Evolutionary conservation across 2,329 filamentous ascomycete genomes (phyloP), one percentile per base, ranked within the genome.

Genomic region (Camillea tinctor): DNA sequence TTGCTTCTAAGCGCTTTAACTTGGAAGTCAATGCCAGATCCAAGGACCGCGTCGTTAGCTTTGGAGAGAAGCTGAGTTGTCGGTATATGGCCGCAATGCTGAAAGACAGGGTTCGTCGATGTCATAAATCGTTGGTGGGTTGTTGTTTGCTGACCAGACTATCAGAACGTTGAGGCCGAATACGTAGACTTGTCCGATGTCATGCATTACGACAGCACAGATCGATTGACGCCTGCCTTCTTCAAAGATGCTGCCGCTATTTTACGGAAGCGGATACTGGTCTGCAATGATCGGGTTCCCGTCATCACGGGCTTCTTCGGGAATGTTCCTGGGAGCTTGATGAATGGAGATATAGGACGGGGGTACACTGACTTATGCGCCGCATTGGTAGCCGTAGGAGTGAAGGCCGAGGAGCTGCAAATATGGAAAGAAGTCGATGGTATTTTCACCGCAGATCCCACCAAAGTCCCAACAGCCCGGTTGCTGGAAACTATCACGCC

Each of bases 381-480:
- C 13, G 93, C 95, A 5, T 81, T 99, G 17, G 89, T 93, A 55
- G 93, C 95, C 1, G 94, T 99, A 9, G 94, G 93, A 3, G 80
- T 96, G n/a, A 82, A 86, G 68, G 95, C 95, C 0, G 81, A 89
- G 57, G 95, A 99, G 75, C 83, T 99, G 56, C 95, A 99, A 76
- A 91, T 99, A 64, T 98, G 95, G 95, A 99, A 99, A 79, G 95
- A 99, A 74, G 95, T 99, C 6, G 95, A 99, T 75, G 93, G 93
- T 60, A 96, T 98, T 72, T 95, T 97, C 76, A 88, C 81, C 5
- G 82, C 83, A 23, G 92, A 96, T 71, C 92, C 92, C 2, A 86
- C 90, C 68, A 96, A 95, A 76, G 92, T 96, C 48, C 93, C 94
- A 2, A 98, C 94, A 0, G 96, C 95, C n/a, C 84, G 90, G 52